Evolutionary conservation across 1,284 basidiomycete species (phyloP).

Genomic region (Pascua sp.): DNA sequence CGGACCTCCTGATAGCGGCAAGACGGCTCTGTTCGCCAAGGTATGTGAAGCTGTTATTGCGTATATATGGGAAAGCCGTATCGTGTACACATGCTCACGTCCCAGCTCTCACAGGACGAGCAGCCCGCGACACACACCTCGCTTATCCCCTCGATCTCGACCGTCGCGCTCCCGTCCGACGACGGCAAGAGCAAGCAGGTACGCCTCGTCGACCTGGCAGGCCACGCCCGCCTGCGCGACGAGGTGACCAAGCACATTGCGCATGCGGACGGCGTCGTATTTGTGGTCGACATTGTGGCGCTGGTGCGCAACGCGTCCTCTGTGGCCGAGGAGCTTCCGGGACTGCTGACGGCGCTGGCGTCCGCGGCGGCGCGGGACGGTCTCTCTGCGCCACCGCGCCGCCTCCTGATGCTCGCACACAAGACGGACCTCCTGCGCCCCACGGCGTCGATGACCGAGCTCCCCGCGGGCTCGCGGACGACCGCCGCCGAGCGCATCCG

Average conservation of each 20-base stretch:
- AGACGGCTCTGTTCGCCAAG: slow-evolving; percentile 45
- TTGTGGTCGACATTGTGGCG: slow-evolving; percentile 43
- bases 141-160: slow-evolving; percentile 29
- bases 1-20: slow-evolving; percentile 42
- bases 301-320: slow-evolving; percentile 37
- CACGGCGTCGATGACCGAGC: slow-evolving; percentile 16
- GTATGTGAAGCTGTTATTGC: slow-evolving; percentile 13
- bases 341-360: slow-evolving; percentile 39
- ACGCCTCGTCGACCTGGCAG: slow-evolving; percentile 43
- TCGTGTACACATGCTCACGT: neutral
- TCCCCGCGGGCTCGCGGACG: slow-evolving; percentile 20
- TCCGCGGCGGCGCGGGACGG: slow-evolving; percentile 18
- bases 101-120: slow-evolving; percentile 35
- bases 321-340: slow-evolving; percentile 46
- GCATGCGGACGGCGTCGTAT: slow-evolving; percentile 37
- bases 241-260: slow-evolving; percentile 31
- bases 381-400: slow-evolving; percentile 22
- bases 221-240: slow-evolving; percentile 47
- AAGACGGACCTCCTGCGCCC: slow-evolving; percentile 43
- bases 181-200: slow-evolving; percentile 23
- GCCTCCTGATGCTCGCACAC: slow-evolving; percentile 43
- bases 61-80: neutral
- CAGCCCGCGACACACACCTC: slow-evolving; percentile 44
- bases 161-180: slow-evolving; percentile 25
- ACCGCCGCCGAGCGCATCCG: slow-evolving; percentile 36